phyloP scores from a whole-genome alignment of 2,329 filamentous ascomycete genomes.

The Hortaea sp. region DNA sequence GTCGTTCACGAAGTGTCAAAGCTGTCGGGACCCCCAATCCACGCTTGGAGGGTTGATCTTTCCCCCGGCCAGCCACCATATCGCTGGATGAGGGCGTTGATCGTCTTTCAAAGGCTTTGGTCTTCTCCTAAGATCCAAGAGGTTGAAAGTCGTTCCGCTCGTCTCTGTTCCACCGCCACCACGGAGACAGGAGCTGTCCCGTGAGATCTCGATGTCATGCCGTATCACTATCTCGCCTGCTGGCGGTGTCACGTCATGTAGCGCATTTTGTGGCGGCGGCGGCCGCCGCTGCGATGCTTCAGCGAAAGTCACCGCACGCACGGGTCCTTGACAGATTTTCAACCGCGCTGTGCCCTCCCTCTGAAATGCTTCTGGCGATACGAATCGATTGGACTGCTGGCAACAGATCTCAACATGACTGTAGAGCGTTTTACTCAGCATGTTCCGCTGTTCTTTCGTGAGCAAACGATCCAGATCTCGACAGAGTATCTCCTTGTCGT shows the following conservation, averaged over 20 bases:
- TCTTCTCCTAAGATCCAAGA: not conserved
- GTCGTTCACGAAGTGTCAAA: conserved; percentile 2
- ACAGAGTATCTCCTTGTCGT: conserved; percentile 1
- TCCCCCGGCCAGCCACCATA: conserved; percentile 7
- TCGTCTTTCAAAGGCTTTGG: conserved; percentile 1
- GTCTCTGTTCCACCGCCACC: not conserved
- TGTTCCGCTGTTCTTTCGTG: conserved; percentile 1
- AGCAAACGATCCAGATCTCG: conserved; percentile 2
- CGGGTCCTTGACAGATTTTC: not conserved
- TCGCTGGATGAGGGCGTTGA: conserved; percentile 2
- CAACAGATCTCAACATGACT: not conserved
- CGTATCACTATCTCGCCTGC: not conserved
- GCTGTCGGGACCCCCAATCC: conserved; percentile 2
- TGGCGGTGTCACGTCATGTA: not conserved
- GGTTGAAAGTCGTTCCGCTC: not conserved
- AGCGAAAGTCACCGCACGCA: not conserved
- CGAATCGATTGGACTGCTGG: not conserved
- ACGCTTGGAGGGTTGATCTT: not conserved
- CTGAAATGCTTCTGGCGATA: not conserved
- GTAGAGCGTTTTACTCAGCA: conserved; percentile 2
- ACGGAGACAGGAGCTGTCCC: not conserved
- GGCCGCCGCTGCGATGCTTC: not conserved
- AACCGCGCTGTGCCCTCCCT: no score
- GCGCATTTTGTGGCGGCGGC: not conserved
- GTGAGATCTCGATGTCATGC: not conserved